A percentile compares a stretch with the other conserved stretches of the same genome.
These are phyloP conservation scores for Tricholoma terreum DNA, from an alignment of 768 basidiomycete species.

Conservation along the genomic window DNA sequence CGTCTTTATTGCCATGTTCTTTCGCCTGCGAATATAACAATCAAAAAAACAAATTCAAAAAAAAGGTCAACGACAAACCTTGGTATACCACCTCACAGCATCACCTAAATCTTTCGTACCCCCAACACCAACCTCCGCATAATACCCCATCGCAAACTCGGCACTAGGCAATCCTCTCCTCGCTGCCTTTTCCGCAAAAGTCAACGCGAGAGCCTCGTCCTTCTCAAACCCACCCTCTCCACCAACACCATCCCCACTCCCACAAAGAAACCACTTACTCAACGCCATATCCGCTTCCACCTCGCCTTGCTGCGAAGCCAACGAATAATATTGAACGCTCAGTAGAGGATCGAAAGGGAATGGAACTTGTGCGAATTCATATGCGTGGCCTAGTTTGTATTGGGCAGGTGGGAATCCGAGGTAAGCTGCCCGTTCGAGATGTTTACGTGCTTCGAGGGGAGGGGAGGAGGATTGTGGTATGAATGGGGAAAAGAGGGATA, in stretches of 20 bases:
- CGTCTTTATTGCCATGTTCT: conserved; percentile 79
- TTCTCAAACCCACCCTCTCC: conserved; percentile 69
- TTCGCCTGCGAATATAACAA: conserved; percentile 63
- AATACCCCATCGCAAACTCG: conserved; percentile 96
- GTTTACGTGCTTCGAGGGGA: conserved; percentile 63
- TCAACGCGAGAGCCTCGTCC: conserved; percentile 80
- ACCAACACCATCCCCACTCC: conserved; percentile 40
- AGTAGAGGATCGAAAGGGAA: conserved; percentile 87
- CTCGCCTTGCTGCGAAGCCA: conserved; percentile 83
- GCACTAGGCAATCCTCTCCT: conserved; percentile 72
- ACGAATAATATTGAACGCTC: conserved; percentile 85
- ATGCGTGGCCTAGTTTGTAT: conserved; percentile 90
- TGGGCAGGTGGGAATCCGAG: conserved; percentile 83
- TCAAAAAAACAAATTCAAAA: too few species aligned
- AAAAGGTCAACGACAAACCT: conserved; percentile 33
- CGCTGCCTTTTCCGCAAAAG: conserved; percentile 88
- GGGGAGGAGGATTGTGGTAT: conserved; percentile 49
- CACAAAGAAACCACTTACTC: conserved; percentile 96
- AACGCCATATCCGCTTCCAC: conserved; percentile 96
- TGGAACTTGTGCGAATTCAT: conserved; percentile 85
- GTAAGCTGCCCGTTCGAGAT: conserved; percentile 83
- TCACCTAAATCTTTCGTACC: conserved; percentile 56
- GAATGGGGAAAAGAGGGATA: conserved; percentile 49
- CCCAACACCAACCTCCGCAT: conserved; percentile 89
- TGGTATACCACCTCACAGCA: conserved; percentile 77